Evolutionary conservation across 768 basidiomycete genomes (phyloP), one percentile per base, ranked within the genome.

Genomic region (Kwoniella dejecticola): DNA sequence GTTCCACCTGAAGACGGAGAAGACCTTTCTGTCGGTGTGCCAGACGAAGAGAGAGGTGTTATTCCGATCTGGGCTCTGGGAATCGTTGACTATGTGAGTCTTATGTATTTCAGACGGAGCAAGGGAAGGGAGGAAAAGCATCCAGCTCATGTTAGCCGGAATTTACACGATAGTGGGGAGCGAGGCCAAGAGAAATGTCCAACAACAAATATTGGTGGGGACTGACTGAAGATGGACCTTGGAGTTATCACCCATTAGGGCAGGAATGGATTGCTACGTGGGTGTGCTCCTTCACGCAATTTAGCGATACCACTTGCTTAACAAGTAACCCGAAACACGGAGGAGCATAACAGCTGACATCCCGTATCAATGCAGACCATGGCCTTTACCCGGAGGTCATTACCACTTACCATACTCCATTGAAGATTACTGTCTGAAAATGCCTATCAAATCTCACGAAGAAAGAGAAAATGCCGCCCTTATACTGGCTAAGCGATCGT

Each of bases 331-430:
- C n/a, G n/a, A n/a, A n/a, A n/a, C n/a, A n/a, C n/a, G n/a, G n/a
- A n/a, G n/a, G n/a, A n/a, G n/a, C n/a, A n/a, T n/a, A n/a, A n/a
- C n/a, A n/a, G n/a, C n/a, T n/a, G n/a, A n/a, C n/a, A n/a, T n/a
- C n/a, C n/a, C 48, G 57, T 27, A 24, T 47, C 21, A n/a, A n/a
- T 6, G 42, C 27, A 71, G 70, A 44, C 70, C 72, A 6, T 76
- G 75, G 64, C 68, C 77, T 8, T 60, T 76, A 31, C 73, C 73
- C 1, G 70, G 60, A 5, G 59, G 60, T 4, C 77, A 78, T 49
- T 56, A 57, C 15, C 70, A 75, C 50, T 63, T 78, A 19, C 70
- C 77, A 2, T 78, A 76, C 50, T 74, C 77, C 11, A 72, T 78
- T 52, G 77, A 78, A 57, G 62, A 69, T 2, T 57, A 64, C 17